Conservation (phyloP, 2,329 filamentous ascomycete genomes). For the Botryotinia globosa region DNA sequence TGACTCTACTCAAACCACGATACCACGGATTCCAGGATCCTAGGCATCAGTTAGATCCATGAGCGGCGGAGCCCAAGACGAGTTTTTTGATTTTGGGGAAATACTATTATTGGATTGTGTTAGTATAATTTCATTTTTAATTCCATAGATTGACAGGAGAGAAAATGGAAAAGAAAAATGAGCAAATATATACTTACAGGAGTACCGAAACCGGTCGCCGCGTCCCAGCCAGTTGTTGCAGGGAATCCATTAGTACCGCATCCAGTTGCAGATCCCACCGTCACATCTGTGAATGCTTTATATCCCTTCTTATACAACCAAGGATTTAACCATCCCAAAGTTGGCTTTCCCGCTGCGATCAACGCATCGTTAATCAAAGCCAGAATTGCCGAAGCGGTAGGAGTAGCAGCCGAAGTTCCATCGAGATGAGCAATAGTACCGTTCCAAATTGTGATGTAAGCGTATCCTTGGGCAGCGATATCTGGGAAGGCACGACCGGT, state of each 20-base stretch:
- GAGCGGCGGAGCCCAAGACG: background rate
- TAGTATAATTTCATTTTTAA: background rate
- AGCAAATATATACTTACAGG: constrained; percentile 24
- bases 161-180: no score
- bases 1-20: background rate
- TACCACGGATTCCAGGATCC: background rate
- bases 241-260: constrained; percentile 38
- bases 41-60: background rate
- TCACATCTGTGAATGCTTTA: constrained; percentile 43
- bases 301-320: constrained; percentile 41
- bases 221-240: constrained; percentile 39
- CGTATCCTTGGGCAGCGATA: constrained; percentile 54
- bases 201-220: constrained; percentile 41
- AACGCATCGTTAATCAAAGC: constrained; percentile 61
- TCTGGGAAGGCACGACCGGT: constrained; percentile 50
- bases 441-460: constrained; percentile 46
- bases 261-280: constrained; percentile 40
- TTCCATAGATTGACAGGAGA: no score
- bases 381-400: constrained; percentile 55
- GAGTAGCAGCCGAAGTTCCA: constrained; percentile 54
- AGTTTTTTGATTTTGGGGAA: constrained; percentile 9
- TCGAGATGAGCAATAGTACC: constrained; percentile 42
- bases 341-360: constrained; percentile 48
- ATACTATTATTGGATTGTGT: background rate
- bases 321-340: constrained; percentile 45